Base-by-base conservation (phyloP, 345 rosid species). In the Euphorbia tirucalli region DNA sequence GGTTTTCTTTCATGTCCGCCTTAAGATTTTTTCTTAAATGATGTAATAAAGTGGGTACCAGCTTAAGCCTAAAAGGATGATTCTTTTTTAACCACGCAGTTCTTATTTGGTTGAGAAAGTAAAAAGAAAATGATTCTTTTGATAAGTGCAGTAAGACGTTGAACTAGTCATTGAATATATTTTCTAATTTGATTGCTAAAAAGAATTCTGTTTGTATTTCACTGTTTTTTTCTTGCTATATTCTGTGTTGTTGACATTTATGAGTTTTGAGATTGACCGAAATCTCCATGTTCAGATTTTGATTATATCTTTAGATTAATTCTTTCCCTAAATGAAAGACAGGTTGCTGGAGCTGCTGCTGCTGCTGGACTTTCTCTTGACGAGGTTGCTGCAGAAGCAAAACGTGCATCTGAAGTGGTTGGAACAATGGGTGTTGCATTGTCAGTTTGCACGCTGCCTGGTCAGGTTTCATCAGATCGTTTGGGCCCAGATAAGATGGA, bases 281-380 rank as follows among this genome's bases (percentile, higher is more conserved):
- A 44, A 31, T 21, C n/a, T 61, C 11, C 13, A 31, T 14, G 35
- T 4, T 48, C 6, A 27, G 7, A 24, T 65, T 64, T 55, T 55
- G 32, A 49, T 41, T 48, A 48, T 44, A 43, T 31, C 30, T 21
- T 57, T 21, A 54, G 39, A 54, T 10, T 54, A 55, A 39, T 39
- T n/a, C 24, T 77, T 81, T 61, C 35, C 50, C 77, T 75, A 65
- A 76, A 72, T 61, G 54, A 75, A 80, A 56, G 65, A 74, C 67
- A 93, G 97, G 85, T 94, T 78, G 96, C 97, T 65, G 98, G 97
- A 58, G 97, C 97, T 70, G 98, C 98, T 59, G 98, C 96, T 37
- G 87, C 88, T 28, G 89, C 88, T 74, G 97, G 98, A 62, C 90
- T 89, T 79, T 81, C 97, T 72, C 91, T 92, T 65, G 79, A 74